These are phyloP conservation scores for Diutina siamensis DNA, from an alignment of 1,139 yeast genomes.

Conservation along the genomic window DNA sequence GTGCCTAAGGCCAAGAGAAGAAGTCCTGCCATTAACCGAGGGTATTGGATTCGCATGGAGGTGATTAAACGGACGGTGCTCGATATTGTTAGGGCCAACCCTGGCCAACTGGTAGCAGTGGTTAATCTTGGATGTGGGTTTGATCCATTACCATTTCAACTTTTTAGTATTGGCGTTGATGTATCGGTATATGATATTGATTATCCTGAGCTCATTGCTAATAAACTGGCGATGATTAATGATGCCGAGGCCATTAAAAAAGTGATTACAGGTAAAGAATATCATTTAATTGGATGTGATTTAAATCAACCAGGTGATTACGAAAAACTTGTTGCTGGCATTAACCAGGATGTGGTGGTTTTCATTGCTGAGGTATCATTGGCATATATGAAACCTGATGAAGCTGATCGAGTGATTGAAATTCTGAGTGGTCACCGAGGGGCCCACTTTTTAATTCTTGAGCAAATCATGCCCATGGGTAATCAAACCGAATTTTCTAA, in stretches of 20 bases:
- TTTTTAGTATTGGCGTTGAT: constrained; percentile 21
- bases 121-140: constrained; percentile 77
- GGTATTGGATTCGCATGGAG: constrained; percentile 76
- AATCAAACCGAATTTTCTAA: constrained; percentile 54
- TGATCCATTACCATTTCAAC: constrained; percentile 67
- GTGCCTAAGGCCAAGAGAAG: constrained; percentile 60
- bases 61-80: constrained; percentile 46
- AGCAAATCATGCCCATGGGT: constrained; percentile 63
- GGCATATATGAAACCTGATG: constrained; percentile 63
- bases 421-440: constrained; percentile 31
- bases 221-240: constrained; percentile 42
- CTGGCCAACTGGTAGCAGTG: constrained; percentile 23
- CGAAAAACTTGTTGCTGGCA: constrained; percentile 18
- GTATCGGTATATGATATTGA: constrained; percentile 59
- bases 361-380: constrained; percentile 77
- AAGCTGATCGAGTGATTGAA: constrained; percentile 54
- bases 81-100: constrained; percentile 21
- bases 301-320: constrained; percentile 39
- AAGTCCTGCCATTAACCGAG: constrained; percentile 74
- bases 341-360: constrained; percentile 18
- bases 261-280: constrained; percentile 31
- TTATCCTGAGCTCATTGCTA: constrained; percentile 53
- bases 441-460: constrained; percentile 56
- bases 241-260: constrained; percentile 36
- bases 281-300: constrained; percentile 63